Conservation (phyloP, 352 stramenopile genomes). For the Globisporangium parvum region DNA sequence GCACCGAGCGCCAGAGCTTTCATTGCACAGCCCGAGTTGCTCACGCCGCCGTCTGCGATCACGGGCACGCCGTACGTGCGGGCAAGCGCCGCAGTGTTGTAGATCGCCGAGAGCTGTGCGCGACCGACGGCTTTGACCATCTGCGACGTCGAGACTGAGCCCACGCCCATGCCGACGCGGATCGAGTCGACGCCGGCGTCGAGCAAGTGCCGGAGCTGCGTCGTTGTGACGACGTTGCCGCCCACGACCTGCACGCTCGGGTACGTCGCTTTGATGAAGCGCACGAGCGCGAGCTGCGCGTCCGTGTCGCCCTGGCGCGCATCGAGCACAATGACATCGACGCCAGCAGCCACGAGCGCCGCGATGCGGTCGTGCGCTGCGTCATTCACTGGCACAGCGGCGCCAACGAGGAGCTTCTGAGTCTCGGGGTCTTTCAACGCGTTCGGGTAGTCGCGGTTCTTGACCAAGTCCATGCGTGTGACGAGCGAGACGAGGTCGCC, state of each 20-base stretch:
- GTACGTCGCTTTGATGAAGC: constrained; percentile 93
- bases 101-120: constrained; percentile 97
- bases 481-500: constrained; percentile 96
- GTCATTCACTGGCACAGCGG: constrained; percentile 93
- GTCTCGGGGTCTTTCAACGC: constrained; percentile 93
- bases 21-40: constrained; percentile 94
- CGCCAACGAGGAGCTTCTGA: constrained; percentile 92
- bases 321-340: constrained; percentile 98
- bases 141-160: constrained; percentile 99
- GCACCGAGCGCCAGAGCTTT: constrained; percentile 96
- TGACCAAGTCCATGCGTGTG: constrained; percentile 94
- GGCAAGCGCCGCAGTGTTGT: constrained; percentile 93
- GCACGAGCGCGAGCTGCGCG: constrained; percentile 61
- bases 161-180: constrained; percentile 98
- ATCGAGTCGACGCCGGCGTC: constrained; percentile 97
- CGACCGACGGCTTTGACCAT: constrained; percentile 97
- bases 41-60: constrained; percentile 97
- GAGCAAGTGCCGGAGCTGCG: constrained; percentile 95
- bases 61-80: constrained; percentile 94
- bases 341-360: constrained; percentile 88
- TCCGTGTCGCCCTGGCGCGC: constrained; percentile 96
- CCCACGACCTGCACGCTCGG: constrained; percentile 93
- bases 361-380: constrained; percentile 88
- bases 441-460: constrained; percentile 94
- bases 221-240: constrained; percentile 97